A percentile compares a stretch with the other conserved stretches of the same genome.
Evolutionary conservation across 2,329 filamentous ascomycete species (phyloP).

Genomic region (Clathrospora elynae): DNA sequence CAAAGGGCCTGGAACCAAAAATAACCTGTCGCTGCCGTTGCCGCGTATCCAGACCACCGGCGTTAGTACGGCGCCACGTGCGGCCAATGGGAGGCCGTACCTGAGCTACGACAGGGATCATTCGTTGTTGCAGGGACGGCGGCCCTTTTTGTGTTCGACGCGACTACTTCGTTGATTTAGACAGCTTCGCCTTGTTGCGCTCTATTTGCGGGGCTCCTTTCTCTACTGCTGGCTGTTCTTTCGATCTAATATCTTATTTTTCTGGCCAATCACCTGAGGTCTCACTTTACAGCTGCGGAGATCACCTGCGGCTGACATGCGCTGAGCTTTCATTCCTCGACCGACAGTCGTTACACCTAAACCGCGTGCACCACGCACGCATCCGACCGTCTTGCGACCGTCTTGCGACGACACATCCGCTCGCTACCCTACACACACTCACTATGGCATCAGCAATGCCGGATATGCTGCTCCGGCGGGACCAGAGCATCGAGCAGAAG

Average conservation of each 20-base stretch:
- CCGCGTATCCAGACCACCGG: conserved; percentile 11
- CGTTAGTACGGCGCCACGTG: conserved; percentile 17
- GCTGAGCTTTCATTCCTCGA: too few relatives aligned
- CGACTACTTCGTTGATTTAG: too few relatives aligned
- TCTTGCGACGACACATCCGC: conserved; percentile 10
- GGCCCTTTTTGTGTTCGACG: background rate
- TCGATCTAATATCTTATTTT: too few relatives aligned
- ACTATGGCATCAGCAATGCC: conserved; percentile 28
- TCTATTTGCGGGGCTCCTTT: too few relatives aligned
- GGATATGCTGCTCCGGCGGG: conserved; percentile 30
- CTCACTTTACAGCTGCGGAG: too few relatives aligned
- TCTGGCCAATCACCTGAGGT: too few relatives aligned
- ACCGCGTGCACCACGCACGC: conserved; percentile 4
- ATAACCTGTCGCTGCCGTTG: conserved; percentile 10
- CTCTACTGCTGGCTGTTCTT: too few relatives aligned
- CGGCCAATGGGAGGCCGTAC: conserved; percentile 13
- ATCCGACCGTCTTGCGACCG: background rate
- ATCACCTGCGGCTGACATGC: too few relatives aligned
- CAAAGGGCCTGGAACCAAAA: conserved; percentile 12
- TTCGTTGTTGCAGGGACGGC: background rate
- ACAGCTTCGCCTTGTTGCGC: too few relatives aligned
- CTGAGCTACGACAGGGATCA: background rate
- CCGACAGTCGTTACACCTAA: background rate
- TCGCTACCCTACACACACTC: conserved; percentile 14
- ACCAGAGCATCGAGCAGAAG: conserved; percentile 39